Evolutionary conservation across 169 alveolate species (phyloP).

Genomic region (Plasmodium reichenowi): DNA sequence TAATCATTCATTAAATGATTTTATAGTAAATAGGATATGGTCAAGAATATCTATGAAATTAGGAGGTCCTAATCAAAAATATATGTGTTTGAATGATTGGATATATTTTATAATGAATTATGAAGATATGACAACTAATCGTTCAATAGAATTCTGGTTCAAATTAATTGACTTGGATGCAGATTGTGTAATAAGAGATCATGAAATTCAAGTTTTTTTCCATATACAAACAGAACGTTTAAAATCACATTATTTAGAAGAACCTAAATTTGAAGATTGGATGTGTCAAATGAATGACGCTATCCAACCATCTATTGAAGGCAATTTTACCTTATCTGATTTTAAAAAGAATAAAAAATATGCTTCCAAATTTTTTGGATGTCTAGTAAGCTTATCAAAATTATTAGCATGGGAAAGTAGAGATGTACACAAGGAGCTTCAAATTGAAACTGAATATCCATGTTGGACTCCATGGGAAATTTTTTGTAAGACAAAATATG

Average conservation of each 20-base stretch:
- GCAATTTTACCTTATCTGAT: slow-evolving; percentile 72
- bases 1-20: slow-evolving; percentile 71
- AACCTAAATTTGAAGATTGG: slow-evolving; percentile 78
- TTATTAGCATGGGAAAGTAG: slow-evolving; percentile 77
- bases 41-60: slow-evolving; percentile 55
- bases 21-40: slow-evolving; percentile 75
- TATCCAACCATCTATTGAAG: slow-evolving; percentile 68
- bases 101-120: slow-evolving; percentile 72
- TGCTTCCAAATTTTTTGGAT: slow-evolving; percentile 73
- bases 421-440: slow-evolving; percentile 71
- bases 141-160: slow-evolving; percentile 75
- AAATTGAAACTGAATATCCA: slow-evolving; percentile 72
- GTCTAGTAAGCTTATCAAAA: slow-evolving; percentile 72
- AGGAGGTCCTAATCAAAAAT: slow-evolving; percentile 74
- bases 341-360: slow-evolving; percentile 69
- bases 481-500: slow-evolving; percentile 69
- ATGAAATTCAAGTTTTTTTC: slow-evolving; percentile 74
- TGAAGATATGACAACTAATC: slow-evolving; percentile 71
- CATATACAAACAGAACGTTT: slow-evolving; percentile 70
- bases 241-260: slow-evolving; percentile 75
- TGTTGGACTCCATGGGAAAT: slow-evolving; percentile 75
- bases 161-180: slow-evolving; percentile 73
- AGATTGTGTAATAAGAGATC: slow-evolving; percentile 75
- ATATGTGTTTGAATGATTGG: slow-evolving; percentile 75
- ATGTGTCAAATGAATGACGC: slow-evolving; percentile 77